Evolutionary conservation across 768 basidiomycete species (phyloP), one percentile per base, ranked within the genome.

Genomic region (Leccinellum albellum): DNA sequence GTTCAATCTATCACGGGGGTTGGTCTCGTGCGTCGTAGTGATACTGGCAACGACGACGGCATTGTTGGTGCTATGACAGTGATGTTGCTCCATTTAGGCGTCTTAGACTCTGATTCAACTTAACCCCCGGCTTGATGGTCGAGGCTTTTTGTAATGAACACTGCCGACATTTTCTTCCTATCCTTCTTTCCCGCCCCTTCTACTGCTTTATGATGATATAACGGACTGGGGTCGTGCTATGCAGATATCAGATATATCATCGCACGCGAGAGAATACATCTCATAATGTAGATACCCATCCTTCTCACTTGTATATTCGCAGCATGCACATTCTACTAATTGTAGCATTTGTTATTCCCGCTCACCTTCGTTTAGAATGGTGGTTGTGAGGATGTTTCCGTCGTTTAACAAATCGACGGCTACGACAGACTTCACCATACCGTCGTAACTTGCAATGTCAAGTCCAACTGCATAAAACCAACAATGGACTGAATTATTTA

Each of bases 51-150:
- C 51, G 32, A 37, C 40, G 40, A 35, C 33, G 44, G 28, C 29
- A 1, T 29, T 42, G 24, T 54, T 50, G 53, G 9, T 37, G 29
- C 32, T 57, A 15, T 67, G 50, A 64, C 37, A 40, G n/a, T 40
- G 17, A n/a, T n/a, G 37, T 5, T 37, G 9, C n/a, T 37, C 17
- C 17, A n/a, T 40, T n/a, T 40, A 40, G n/a, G n/a, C n/a, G n/a
- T n/a, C 9, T 40, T n/a, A n/a, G n/a, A 37, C 3, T 10, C 9
- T n/a, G 8, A n/a, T n/a, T 10, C 37, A 10, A 40, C 5, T n/a
- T 9, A n/a, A 37, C n/a, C n/a, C 17, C 35, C 35, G 35, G 9
- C 35, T 37, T 40, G 37, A 40, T n/a, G 29, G 29, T 29, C 28
- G 4, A 29, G 28, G 35, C 8, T 40, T 40, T 10, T 40, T 40